Evolutionary conservation across 768 basidiomycete species (phyloP).

Genomic region (Suillus subaureus): DNA sequence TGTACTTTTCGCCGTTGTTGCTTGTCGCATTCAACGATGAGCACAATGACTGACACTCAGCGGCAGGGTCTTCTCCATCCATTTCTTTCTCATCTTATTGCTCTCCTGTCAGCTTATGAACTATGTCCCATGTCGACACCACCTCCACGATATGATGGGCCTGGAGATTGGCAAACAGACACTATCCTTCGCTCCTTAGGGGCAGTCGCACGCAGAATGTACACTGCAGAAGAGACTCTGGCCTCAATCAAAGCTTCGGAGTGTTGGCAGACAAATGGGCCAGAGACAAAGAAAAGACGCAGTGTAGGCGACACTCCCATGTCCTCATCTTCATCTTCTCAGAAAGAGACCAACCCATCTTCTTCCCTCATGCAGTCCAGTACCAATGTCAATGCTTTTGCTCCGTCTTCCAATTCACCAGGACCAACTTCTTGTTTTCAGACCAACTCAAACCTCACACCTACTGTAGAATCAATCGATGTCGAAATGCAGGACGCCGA

Average conservation of each 20-base stretch:
- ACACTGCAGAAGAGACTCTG: conserved; percentile 53
- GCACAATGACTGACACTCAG: conserved; percentile 29
- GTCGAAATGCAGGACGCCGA: conserved; percentile 32
- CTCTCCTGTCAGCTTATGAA: conserved; percentile 61
- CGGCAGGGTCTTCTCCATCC: conserved; percentile 30
- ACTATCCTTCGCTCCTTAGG: conserved; percentile 54
- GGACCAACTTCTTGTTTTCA: background rate
- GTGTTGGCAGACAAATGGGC: conserved; percentile 35
- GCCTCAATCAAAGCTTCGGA: conserved; percentile 42
- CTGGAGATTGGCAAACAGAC: conserved; percentile 59
- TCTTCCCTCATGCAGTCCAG: conserved; percentile 29
- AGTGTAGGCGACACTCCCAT: conserved; percentile 41
- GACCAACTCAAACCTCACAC: background rate
- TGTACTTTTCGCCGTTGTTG: conserved; percentile 5
- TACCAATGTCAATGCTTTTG: conserved; percentile 12
- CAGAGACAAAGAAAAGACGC: conserved; percentile 49
- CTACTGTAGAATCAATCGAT: conserved; percentile 17
- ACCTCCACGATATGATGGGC: conserved; percentile 56
- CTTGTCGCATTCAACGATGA: conserved; percentile 35
- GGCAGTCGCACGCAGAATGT: conserved; percentile 55
- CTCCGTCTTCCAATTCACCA: conserved; percentile 4
- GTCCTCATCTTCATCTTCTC: conserved; percentile 29
- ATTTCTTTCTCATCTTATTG: conserved; percentile 57
- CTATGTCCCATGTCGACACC: conserved; percentile 53
- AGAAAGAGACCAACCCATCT: conserved; percentile 23